phyloP scores from a whole-genome alignment of 495 filamentous ascomycete species.

The Penicillium turbatum region DNA sequence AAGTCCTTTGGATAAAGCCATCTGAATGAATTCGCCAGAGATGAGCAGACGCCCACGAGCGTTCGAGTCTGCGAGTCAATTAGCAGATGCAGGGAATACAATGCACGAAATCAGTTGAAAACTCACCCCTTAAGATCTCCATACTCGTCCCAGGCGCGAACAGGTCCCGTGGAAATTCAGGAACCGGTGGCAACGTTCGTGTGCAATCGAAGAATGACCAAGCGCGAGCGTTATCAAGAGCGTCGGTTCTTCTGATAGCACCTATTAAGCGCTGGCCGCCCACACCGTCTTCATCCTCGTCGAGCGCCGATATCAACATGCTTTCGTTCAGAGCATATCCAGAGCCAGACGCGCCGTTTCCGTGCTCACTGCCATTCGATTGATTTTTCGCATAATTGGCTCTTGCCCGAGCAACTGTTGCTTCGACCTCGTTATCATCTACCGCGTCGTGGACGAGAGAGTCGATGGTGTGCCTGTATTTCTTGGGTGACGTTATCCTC shows the following conservation, averaged over 20 bases:
- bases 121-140: conserved; percentile 37
- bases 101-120: neutral
- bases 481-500: conserved; percentile 34
- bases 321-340: conserved; percentile 36
- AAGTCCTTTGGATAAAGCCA: conserved; percentile 45
- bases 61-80: conserved; percentile 34
- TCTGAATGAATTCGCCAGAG: conserved; percentile 53
- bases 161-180: conserved; percentile 34
- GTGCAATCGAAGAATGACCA: conserved; percentile 64
- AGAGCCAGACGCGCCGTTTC: neutral
- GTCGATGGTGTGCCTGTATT: conserved; percentile 65
- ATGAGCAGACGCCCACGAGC: conserved; percentile 60
- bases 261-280: conserved; percentile 56
- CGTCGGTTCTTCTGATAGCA: conserved; percentile 73
- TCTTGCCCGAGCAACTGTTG: conserved; percentile 50
- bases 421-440: conserved; percentile 54
- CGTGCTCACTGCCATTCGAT: neutral
- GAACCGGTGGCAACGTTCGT: conserved; percentile 27
- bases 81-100: conserved; percentile 4
- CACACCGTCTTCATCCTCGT: conserved; percentile 49
- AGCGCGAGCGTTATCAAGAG: conserved; percentile 51
- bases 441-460: conserved; percentile 57
- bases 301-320: conserved; percentile 41
- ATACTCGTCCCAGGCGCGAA: conserved; percentile 24
- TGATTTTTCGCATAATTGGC: conserved; percentile 34